Conservation (phyloP, 2,329 filamentous ascomycete genomes). For the Pestalotiopsis fici region DNA sequence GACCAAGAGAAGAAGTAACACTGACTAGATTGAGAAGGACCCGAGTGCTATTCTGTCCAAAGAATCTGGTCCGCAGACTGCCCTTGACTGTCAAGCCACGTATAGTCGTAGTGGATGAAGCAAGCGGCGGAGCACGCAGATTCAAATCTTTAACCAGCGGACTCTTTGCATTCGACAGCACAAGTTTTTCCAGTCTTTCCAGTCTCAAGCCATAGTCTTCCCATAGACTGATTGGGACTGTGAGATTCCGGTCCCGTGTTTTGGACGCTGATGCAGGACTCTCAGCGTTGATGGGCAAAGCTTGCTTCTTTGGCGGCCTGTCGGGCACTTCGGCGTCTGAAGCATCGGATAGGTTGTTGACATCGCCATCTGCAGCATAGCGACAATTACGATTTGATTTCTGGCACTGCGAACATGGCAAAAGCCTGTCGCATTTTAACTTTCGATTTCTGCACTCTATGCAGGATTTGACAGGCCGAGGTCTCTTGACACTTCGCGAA, state of each 20-base stretch:
- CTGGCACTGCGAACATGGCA: constrained; percentile 59
- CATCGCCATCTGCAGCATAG: constrained; percentile 52
- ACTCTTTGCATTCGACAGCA: constrained; percentile 39
- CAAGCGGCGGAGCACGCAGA: constrained; percentile 22
- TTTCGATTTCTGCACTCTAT: constrained; percentile 60
- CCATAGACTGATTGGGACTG: constrained; percentile 29
- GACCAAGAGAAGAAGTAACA: not conserved
- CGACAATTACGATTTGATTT: constrained; percentile 56
- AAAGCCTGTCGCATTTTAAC: constrained; percentile 55
- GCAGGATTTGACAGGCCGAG: constrained; percentile 57
- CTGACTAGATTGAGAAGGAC: constrained; percentile 56
- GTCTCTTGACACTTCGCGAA: constrained; percentile 52
- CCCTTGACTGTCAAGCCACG: constrained; percentile 52
- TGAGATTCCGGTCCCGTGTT: constrained; percentile 27
- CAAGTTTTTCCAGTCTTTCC: constrained; percentile 54
- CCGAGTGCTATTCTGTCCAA: constrained; percentile 54
- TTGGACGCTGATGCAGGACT: constrained; percentile 12
- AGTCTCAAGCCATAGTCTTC: constrained; percentile 52
- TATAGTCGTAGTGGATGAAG: constrained; percentile 45
- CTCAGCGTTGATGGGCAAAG: constrained; percentile 12
- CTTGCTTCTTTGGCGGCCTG: constrained; percentile 23
- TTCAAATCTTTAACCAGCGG: constrained; percentile 21
- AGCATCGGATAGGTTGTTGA: constrained; percentile 48
- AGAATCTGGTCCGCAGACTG: constrained; percentile 48
- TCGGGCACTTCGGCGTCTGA: constrained; percentile 37